A percentile compares a stretch with the other conserved stretches of the same genome.
phyloP scores from a whole-genome alignment of 208 protist genomes.

The Phytomonas sp. region DNA sequence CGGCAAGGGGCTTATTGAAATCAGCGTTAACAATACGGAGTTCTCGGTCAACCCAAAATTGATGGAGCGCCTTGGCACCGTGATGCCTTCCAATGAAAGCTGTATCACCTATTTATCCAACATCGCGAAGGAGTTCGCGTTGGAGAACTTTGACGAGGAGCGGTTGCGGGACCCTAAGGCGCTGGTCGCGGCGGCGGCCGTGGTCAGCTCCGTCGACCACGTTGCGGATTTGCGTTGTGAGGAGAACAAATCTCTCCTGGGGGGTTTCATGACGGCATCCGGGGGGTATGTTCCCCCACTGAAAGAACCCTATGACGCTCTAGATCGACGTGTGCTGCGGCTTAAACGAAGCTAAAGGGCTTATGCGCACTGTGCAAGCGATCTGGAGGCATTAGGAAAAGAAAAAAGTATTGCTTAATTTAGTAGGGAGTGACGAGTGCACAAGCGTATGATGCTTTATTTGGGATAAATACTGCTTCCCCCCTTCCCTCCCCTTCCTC shows the following conservation, averaged over 20 bases:
- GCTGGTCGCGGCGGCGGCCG: constrained; percentile 48
- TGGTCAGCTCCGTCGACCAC: constrained; percentile 20
- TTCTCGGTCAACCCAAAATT: constrained; percentile 84
- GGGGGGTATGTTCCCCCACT: constrained; percentile 50
- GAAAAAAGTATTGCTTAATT: neutral
- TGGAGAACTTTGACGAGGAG: constrained; percentile 70
- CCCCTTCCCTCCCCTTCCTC: neutral
- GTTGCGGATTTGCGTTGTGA: constrained; percentile 7
- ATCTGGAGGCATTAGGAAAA: too few relatives aligned
- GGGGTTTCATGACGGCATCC: constrained; percentile 41
- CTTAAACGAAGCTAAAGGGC: constrained; percentile 15
- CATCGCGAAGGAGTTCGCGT: constrained; percentile 69
- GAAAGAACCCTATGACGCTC: constrained; percentile 44
- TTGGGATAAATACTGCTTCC: neutral
- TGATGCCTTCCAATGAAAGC: constrained; percentile 66
- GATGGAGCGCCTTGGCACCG: constrained; percentile 72
- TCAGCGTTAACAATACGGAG: constrained; percentile 71
- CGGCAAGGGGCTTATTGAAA: constrained; percentile 75
- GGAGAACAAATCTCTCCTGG: constrained; percentile 14
- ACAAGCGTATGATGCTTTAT: neutral
- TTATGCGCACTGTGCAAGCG: neutral
- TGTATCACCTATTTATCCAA: constrained; percentile 78
- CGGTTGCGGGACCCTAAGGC: constrained; percentile 53
- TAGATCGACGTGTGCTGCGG: constrained; percentile 59
- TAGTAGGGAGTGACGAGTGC: neutral